Percentiles rank a stretch among this genome's conserved stretches.
Evolutionary conservation across 345 rosid genomes (phyloP).

Genomic region (Hevea brasiliensis): DNA sequence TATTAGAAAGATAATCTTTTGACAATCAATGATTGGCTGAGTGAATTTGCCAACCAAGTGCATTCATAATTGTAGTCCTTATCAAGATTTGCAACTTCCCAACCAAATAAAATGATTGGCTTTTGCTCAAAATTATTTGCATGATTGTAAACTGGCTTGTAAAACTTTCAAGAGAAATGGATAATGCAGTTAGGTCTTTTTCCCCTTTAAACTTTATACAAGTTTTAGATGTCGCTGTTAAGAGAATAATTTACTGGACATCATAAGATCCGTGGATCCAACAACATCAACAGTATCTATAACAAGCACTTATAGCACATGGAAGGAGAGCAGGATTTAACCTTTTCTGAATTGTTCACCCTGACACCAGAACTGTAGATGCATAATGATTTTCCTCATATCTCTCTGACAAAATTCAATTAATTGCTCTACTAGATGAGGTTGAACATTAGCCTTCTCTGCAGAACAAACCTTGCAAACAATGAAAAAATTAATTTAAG

Average conservation of each 20-base stretch:
- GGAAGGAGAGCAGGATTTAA: constrained; percentile 22
- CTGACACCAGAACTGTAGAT: constrained; percentile 91
- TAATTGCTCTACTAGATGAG: constrained; percentile 53
- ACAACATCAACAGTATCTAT: not conserved
- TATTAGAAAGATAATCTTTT: not conserved
- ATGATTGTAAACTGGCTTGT: not conserved
- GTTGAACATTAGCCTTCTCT: constrained; percentile 58
- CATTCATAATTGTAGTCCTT: not conserved
- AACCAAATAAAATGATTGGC: not conserved
- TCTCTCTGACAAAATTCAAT: constrained; percentile 57
- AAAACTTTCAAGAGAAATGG: not conserved
- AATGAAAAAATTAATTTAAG: not conserved
- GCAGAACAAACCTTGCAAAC: constrained; percentile 66
- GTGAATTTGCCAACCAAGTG: not conserved
- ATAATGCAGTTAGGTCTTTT: not conserved
- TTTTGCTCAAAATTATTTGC: not conserved
- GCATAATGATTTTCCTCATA: constrained; percentile 77
- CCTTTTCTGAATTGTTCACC: constrained; percentile 57
- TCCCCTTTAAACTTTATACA: not conserved
- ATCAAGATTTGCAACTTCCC: not conserved
- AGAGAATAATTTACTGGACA: not conserved
- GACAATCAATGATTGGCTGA: not conserved
- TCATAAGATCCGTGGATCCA: not conserved
- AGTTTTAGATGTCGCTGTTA: not conserved
- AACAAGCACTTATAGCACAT: constrained; percentile 3